Evolutionary conservation across 2,329 filamentous ascomycete genomes (phyloP).

Genomic region (Penicillium sp.): DNA sequence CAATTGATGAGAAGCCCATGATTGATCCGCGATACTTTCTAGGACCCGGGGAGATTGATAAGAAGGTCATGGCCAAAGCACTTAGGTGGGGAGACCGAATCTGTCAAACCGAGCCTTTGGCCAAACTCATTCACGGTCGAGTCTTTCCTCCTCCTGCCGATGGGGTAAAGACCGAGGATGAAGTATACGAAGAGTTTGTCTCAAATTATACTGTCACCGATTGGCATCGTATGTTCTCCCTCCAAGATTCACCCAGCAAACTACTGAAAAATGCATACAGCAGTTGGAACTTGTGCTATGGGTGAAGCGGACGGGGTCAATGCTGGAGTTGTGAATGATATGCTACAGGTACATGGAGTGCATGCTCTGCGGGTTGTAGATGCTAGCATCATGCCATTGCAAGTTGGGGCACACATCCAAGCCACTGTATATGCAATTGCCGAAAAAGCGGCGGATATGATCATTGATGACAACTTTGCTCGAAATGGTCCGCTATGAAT

Average conservation of each 20-base stretch:
- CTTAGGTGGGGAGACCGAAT: conserved; percentile 45
- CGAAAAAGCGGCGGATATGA: conserved; percentile 26
- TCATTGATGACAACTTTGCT: conserved; percentile 16
- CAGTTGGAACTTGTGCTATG: conserved; percentile 46
- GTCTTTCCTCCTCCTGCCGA: conserved; percentile 31
- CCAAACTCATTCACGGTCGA: conserved; percentile 38
- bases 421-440: conserved; percentile 37
- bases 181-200: conserved; percentile 12
- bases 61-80: conserved; percentile 46
- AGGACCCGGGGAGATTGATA: conserved; percentile 47
- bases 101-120: conserved; percentile 39
- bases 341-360: conserved; percentile 40
- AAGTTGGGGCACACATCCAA: conserved; percentile 31
- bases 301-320: conserved; percentile 30
- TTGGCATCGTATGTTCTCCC: conserved; percentile 22
- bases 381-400: conserved; percentile 36
- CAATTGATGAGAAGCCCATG: conserved; percentile 31
- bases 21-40: conserved; percentile 50
- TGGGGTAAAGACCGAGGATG: conserved; percentile 4
- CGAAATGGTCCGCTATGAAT: not conserved
- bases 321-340: conserved; percentile 39
- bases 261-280: not conserved
- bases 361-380: conserved; percentile 40
- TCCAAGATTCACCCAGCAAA: not conserved
- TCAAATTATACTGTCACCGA: conserved; percentile 22